Base-by-base conservation (phyloP, 495 filamentous ascomycete species). In the Xylaria curta region DNA sequence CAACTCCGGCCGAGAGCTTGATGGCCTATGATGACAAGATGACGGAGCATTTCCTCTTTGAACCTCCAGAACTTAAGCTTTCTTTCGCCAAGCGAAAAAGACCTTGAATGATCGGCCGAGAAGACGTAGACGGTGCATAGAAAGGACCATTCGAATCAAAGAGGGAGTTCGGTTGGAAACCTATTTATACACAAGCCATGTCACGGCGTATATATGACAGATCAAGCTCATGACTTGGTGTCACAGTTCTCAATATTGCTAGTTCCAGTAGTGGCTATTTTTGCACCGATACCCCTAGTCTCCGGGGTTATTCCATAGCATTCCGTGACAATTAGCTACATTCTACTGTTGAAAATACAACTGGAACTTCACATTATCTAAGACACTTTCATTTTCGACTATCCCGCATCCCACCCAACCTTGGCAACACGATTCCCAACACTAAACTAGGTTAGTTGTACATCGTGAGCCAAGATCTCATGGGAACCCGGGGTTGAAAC, bases 21-120 rank as follows among this genome's bases (percentile, higher is more conserved):
- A 4, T 40, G 40, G 49, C 46, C 2, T 68, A 56, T 26, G 65
- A 68, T 1, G 31, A 56, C 0, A n/a, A 19, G 0, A 38, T 68
- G 51, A 68, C 6, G 24, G 65, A 68, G 12, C 17, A 56, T 31
- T 68, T 68, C 31, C 56, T 13, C 15, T 46, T 54, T n/a, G 26
- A 9, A 19, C 26, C 19, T 1, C 65, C 65, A 1, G 21, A 46
- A 9, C 42, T 64, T 9, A 31, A 64, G 1, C 42, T 64, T 17
- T 19, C 24, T 28, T 64, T 64, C 42, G 26, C 44, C 19, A 47
- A 64, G 40, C 61, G 61, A 4, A 42, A 0, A 56, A 31, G 26
- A 2, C 53, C 12, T 53, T 56, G 51, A 56, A 56, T 8, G 31
- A 56, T 26, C 26, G 26, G 4, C 26, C 26, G 26, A 56, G 13